Evolutionary conservation across 1,284 basidiomycete genomes (phyloP), one percentile per base, ranked within the genome.

Genomic region (Acaromyces ingoldii): DNA sequence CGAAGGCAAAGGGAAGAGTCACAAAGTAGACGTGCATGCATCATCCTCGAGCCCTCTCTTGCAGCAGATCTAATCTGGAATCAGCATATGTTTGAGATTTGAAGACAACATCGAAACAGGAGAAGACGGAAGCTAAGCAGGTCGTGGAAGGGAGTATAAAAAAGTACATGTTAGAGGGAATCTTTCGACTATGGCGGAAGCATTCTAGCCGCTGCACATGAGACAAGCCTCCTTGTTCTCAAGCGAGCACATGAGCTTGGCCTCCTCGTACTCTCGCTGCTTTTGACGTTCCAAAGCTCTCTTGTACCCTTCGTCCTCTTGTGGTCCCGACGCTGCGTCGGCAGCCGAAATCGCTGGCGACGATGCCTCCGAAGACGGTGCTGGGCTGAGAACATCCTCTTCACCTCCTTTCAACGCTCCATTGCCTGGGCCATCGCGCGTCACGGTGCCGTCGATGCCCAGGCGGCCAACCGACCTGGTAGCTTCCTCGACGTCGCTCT

Each of bases 241-340:
- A 33, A 93, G 60, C 44, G 86, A 88, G 73, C 91, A 93, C 68
- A 82, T 76, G 51, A 93, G 76, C 77, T 86, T 85, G 10, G 84
- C 91, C 51, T 88, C 84, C 74, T 89, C 90, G 7, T 84, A 76
- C 77, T 91, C 85, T n/a, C 85, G 81, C 50, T 85, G 83, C 57
- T 82, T 81, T 65, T 85, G 84, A 36, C 87, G 80, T 65, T 83
- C 79, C 50, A 91, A 77, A 0, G 90, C 89, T 41, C 86, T 88
- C 37, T 87, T 87, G 72, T 85, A 92, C 65, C 90, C 88, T 3
- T 83, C 59, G 33, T 51, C 51, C 6, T 37, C 60, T 26, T 57
- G 38, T 24, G 39, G 13, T 24, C 17, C 45, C 21, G 22, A 29
- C 17, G 50, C 21, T 6, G 52, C 51, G 4, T 36, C 21, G 13